Base-by-base conservation (phyloP, 306 rosid genomes). In the Cajanus cajan region DNA sequence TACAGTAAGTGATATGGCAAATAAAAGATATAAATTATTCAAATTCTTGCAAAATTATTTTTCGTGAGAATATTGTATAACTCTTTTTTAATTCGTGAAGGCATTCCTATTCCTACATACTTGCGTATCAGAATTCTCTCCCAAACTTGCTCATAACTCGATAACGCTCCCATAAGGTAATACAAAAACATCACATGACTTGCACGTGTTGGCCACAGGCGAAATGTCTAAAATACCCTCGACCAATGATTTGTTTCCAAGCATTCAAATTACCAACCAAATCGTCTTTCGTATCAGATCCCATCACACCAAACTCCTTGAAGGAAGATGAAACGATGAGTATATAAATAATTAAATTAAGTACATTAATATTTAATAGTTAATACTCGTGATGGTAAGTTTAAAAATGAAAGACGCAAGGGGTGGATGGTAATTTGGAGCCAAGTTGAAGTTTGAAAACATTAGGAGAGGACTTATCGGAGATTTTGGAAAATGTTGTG, bases 381-480 rank as follows among this genome's bases (percentile, higher is more conserved):
- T 31, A 31, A 61, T 31, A 61, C 24, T 0, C 0, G 5, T 63
- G 14, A 34, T 34, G 18, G 13, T 21, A 8, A 19, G 64, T 51
- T 31, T 19, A 34, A 34, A 71, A 40, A n/a, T 3, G 41, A 48
- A 52, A 22, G 51, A 13, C 0, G 59, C 5, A 57, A 6, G 68
- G 86, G 72, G 14, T 77, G 22, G 52, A 72, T 55, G 73, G 83
- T 83, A 73, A 73, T 73, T 73, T 24, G 8, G 66, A 54, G 71
- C 59, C 61, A 81, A 74, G 45, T 55, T 8, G 16, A 51, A 83
- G 70, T 76, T 66, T 66, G 57, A 80, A 70, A 77, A 78, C 33
- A 63, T 36, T 13, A 0, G 63, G 14, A 54, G 68, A 57, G 90
- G 85, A 80, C 71, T 11, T 44, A 18, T 1, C 37, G 2, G 87